These are phyloP conservation scores for Nemania serpens DNA, from an alignment of 2,329 filamentous ascomycete species.

Conservation along the genomic window DNA sequence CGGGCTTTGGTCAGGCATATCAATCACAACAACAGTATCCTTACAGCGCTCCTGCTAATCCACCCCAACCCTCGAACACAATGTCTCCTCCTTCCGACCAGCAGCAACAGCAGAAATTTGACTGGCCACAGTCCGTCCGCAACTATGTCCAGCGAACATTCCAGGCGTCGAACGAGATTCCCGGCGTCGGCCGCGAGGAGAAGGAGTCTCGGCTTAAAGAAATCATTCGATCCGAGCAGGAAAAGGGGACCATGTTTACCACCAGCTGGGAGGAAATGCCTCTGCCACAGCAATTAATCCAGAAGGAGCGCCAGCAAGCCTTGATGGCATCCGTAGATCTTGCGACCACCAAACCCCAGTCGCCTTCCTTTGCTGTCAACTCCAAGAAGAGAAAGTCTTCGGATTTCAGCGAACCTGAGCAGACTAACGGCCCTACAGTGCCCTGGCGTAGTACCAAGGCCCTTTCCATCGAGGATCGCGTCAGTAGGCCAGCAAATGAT, in stretches of 20 bases:
- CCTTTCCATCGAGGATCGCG: slow-evolving; percentile 72
- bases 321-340: slow-evolving; percentile 42
- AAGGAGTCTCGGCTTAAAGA: slow-evolving; percentile 85
- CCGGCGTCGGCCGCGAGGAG: slow-evolving; percentile 66
- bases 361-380: slow-evolving; percentile 34
- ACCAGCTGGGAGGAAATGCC: slow-evolving; percentile 85
- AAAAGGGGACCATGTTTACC: slow-evolving; percentile 69
- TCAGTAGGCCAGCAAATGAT: slow-evolving; percentile 64
- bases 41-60: slow-evolving; percentile 42
- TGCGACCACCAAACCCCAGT: slow-evolving; percentile 21
- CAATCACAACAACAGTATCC: slow-evolving; percentile 40
- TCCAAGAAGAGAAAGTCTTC: slow-evolving; percentile 84
- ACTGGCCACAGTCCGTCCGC: slow-evolving; percentile 83
- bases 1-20: slow-evolving; percentile 43
- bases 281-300: slow-evolving; percentile 82
- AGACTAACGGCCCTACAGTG: slow-evolving; percentile 60
- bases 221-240: slow-evolving; percentile 82
- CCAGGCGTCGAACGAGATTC: slow-evolving; percentile 69
- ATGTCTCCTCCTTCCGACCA: slow-evolving; percentile 43
- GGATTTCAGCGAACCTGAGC: slow-evolving; percentile 60
- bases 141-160: slow-evolving; percentile 91
- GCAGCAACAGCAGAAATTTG: slow-evolving; percentile 62
- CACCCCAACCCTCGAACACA: slow-evolving; percentile 37
- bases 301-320: slow-evolving; percentile 65
- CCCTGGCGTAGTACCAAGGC: slow-evolving; percentile 73